These are phyloP conservation scores for Leersia perrieri DNA, from an alignment of 176 grass and related monocot genomes.

Conservation along the genomic window DNA sequence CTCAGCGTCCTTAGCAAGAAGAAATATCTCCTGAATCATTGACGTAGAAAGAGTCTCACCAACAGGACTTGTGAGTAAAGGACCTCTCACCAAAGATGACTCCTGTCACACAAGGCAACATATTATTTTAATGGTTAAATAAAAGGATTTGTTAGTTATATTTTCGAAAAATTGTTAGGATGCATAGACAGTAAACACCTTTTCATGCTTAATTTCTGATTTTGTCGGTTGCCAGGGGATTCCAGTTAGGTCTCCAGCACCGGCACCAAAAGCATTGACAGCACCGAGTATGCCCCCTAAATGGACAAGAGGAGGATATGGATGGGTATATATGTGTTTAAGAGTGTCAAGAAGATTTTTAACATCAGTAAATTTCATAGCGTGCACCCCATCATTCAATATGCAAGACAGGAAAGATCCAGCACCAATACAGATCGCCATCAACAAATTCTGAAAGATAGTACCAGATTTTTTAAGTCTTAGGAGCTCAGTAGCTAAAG, in stretches of 20 bases:
- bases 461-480: slow-evolving; percentile 63
- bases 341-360: slow-evolving; percentile 63
- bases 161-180: slow-evolving; percentile 1
- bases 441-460: slow-evolving; percentile 77
- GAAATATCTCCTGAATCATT: slow-evolving; percentile 85
- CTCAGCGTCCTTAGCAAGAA: slow-evolving; percentile 76
- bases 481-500: slow-evolving; percentile 63
- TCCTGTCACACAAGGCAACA: slow-evolving; percentile 54
- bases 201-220: slow-evolving; percentile 46
- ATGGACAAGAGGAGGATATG: slow-evolving; percentile 67
- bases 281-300: slow-evolving; percentile 84
- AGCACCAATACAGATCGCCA: slow-evolving; percentile 78
- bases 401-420: slow-evolving; percentile 78
- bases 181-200: slow-evolving; percentile 43
- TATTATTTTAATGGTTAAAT: slow-evolving; percentile 24
- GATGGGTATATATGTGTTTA: slow-evolving; percentile 58
- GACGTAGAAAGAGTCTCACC: slow-evolving; percentile 66
- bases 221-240: slow-evolving; percentile 35
- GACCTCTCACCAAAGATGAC: slow-evolving; percentile 57
- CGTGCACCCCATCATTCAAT: slow-evolving; percentile 67
- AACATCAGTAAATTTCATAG: slow-evolving; percentile 58
- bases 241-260: slow-evolving; percentile 60
- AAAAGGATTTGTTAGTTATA: slow-evolving; percentile 9
- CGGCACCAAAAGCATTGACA: slow-evolving; percentile 85
- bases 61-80: slow-evolving; percentile 63